A percentile compares a stretch with the other conserved stretches of the same genome.
Conservation (phyloP, 2,329 filamentous ascomycete species). For the Claviceps sp. region DNA sequence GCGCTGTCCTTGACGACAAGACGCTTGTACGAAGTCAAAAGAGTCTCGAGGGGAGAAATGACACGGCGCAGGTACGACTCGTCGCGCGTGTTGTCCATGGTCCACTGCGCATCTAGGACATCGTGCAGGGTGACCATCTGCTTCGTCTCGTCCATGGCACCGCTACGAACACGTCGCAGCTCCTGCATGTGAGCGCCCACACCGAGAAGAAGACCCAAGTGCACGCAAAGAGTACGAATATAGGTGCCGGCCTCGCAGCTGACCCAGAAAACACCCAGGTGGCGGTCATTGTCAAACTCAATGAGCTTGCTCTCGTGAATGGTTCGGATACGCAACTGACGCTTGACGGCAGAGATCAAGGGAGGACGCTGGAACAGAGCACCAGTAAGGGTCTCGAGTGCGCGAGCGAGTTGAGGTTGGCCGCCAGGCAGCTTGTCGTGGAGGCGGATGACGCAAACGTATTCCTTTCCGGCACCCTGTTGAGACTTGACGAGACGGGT, state of each 20-base stretch:
- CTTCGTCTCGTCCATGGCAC: constrained; percentile 86
- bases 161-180: constrained; percentile 81
- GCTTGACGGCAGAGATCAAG: constrained; percentile 96
- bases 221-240: constrained; percentile 94
- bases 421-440: constrained; percentile 93
- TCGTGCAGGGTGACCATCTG: constrained; percentile 81
- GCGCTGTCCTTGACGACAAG: constrained; percentile 77
- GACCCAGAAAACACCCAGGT: constrained; percentile 97
- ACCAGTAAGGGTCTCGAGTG: constrained; percentile 89
- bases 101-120: constrained; percentile 87
- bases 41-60: constrained; percentile 83
- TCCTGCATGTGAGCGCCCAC: constrained; percentile 98
- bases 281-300: constrained; percentile 97
- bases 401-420: constrained; percentile 82
- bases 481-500: constrained; percentile 97
- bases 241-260: constrained; percentile 96
- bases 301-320: constrained; percentile 94
- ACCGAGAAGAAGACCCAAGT: constrained; percentile 62
- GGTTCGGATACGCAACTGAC: constrained; percentile 93
- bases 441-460: constrained; percentile 87
- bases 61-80: constrained; percentile 85
- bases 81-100: constrained; percentile 88
- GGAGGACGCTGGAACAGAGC: constrained; percentile 86
- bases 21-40: constrained; percentile 88
- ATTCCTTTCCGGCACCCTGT: constrained; percentile 98